Evolutionary conservation across 2,329 filamentous ascomycete genomes (phyloP).

Genomic region (Microdochium nivale): DNA sequence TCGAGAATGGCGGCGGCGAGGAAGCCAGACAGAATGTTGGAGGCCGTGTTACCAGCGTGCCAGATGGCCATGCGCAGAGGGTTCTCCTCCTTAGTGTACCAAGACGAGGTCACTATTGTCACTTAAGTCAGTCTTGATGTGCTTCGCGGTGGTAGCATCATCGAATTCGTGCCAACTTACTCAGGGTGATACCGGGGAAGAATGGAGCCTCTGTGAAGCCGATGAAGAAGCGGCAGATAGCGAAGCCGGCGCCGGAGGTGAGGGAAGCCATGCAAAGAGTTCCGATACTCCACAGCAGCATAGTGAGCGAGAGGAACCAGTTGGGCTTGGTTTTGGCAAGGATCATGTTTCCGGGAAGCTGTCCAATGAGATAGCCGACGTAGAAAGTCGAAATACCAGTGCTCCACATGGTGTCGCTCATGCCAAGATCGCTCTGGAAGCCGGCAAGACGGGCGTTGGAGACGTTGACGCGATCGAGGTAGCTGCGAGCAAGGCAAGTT

Average conservation of each 20-base stretch:
- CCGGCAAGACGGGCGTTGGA: constrained; percentile 29
- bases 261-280: constrained; percentile 32
- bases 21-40: constrained; percentile 34
- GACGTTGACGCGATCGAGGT: constrained; percentile 41
- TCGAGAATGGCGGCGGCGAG: constrained; percentile 33
- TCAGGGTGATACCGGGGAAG: constrained; percentile 37
- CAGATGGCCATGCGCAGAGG: constrained; percentile 32
- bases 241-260: constrained; percentile 15
- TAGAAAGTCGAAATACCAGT: constrained; percentile 32
- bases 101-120: constrained; percentile 26
- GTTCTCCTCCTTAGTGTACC: constrained; percentile 33
- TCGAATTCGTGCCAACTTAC: constrained; percentile 5
- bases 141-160: background rate
- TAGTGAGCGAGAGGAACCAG: constrained; percentile 26
- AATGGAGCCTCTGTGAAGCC: constrained; percentile 25
- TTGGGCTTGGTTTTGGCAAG: constrained; percentile 27
- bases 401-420: constrained; percentile 24
- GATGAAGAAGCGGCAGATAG: constrained; percentile 15
- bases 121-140: background rate
- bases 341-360: constrained; percentile 34
- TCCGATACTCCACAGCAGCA: constrained; percentile 29
- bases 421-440: constrained; percentile 22
- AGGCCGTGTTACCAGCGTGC: constrained; percentile 35
- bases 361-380: constrained; percentile 32
- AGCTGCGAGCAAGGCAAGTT: constrained; percentile 23